Base-by-base conservation (phyloP, 1,284 basidiomycete genomes). In the Trametes hirsuta region DNA sequence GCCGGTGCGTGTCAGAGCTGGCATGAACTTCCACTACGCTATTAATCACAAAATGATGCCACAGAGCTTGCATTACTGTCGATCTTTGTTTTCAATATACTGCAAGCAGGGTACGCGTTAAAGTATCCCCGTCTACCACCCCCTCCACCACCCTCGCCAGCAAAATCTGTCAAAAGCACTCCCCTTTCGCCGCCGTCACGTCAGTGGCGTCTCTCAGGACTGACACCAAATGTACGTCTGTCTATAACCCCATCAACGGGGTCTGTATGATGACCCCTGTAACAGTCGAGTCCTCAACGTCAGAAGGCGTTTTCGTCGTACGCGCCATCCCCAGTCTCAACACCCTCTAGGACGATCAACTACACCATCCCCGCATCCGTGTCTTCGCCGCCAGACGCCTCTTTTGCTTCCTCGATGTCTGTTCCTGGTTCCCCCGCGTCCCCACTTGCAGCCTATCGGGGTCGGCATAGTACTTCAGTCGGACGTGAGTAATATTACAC, bases 291-390 rank as follows among this genome's bases (percentile, higher is more conserved):
- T 51, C 83, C 85, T 8, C 83, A 84, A 63, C 71, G 73, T 0
- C 85, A 86, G 67, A 85, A 81, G 64, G 74, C 84, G 1, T 85
- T 85, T 65, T 73, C 77, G n/a, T 59, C 58, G 14, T 84, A 85
- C 65, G 77, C 76, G 4, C 68, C 75, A 15, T 84, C 83, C 24
- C 82, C 84, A 4, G 66, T 79, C 15, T 84, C 82, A 24, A 84
- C 82, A 0, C 83, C 84, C 24, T 83, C 76, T n/a, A 75, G 76
- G 22, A 70, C 60, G 1, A 30, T 70, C 46, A 68, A 59, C 49
- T 70, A 70, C 65, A 64, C 64, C 1, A 64, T 68, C 21, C 66
- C 66, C 2, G 45, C 61, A 14, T 60, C 68, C 4, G 47, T 58
- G 3, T 30, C 59, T 2, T 59, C 63, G 5, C 59, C 62, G n/a